Conservation (phyloP, 169 alveolate genomes). For the Perkinsus chesapeaki region DNA sequence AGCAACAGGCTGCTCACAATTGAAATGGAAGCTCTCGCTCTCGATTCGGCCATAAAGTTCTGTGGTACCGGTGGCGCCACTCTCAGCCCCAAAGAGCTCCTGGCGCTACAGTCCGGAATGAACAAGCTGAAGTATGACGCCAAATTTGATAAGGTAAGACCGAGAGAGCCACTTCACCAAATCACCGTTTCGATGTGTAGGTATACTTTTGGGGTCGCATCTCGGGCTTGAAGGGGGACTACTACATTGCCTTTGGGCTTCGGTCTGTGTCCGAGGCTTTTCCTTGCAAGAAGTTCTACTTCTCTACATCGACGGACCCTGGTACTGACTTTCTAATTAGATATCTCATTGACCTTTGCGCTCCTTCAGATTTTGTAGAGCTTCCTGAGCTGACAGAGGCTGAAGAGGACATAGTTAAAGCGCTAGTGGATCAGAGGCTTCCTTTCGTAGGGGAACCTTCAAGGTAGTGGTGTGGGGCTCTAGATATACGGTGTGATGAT, state of each 20-base stretch:
- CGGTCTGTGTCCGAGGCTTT: conserved; percentile 59
- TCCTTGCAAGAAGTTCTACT: conserved; percentile 62
- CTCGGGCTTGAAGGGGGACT: conserved; percentile 50
- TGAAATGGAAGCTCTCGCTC: background rate
- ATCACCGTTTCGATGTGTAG: background rate
- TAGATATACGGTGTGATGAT: background rate
- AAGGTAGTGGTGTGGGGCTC: conserved; percentile 20
- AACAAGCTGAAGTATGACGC: background rate
- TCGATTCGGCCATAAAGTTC: background rate
- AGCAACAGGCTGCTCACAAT: background rate
- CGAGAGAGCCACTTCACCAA: background rate
- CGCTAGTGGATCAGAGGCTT: conserved; percentile 32
- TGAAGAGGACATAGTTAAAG: conserved; percentile 41
- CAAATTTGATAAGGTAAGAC: background rate
- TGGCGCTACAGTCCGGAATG: background rate
- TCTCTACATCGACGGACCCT: conserved; percentile 21
- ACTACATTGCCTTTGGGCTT: conserved; percentile 55
- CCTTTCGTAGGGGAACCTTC: conserved; percentile 31
- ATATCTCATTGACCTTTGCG: background rate
- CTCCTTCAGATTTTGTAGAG: conserved; percentile 42
- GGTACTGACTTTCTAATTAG: background rate
- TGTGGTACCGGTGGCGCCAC: background rate
- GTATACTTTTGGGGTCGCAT: conserved; percentile 67
- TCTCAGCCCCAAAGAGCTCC: background rate
- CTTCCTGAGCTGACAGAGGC: conserved; percentile 33